phyloP scores from a whole-genome alignment of 768 basidiomycete genomes.

The Lactarius hengduanensis region DNA sequence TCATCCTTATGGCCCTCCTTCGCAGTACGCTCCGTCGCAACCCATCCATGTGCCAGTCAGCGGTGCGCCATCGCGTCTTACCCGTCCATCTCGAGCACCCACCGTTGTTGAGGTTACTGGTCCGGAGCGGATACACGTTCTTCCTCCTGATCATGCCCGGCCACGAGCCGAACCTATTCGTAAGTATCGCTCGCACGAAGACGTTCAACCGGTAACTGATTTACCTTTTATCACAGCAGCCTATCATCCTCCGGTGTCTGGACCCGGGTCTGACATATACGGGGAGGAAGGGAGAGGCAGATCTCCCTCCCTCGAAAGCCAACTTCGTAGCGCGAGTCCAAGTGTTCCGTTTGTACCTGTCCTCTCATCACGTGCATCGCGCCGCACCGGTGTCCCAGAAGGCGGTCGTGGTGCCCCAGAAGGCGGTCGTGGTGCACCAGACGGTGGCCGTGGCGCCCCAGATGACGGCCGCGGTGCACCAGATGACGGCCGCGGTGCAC shows the following conservation, averaged over 20 bases:
- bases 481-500: not conserved
- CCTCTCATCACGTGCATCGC: not conserved
- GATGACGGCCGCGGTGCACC: not conserved
- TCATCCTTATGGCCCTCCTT: slow-evolving; percentile 11
- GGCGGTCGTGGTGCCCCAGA: not conserved
- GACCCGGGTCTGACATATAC: slow-evolving; percentile 13
- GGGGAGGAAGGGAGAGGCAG: not conserved
- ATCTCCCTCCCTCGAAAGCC: slow-evolving; percentile 13
- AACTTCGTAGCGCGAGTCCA: slow-evolving; percentile 3
- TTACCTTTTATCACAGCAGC: slow-evolving; percentile 8
- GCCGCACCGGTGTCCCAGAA: not conserved
- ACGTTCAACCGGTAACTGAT: not conserved
- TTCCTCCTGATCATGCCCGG: slow-evolving; percentile 1
- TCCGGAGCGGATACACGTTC: slow-evolving; percentile 19
- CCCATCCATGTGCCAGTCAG: slow-evolving; percentile 8
- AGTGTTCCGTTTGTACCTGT: slow-evolving; percentile 10
- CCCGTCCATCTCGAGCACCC: slow-evolving; percentile 15
- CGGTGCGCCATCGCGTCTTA: slow-evolving; percentile 6
- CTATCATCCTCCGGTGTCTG: slow-evolving; percentile 20
- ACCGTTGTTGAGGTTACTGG: slow-evolving; percentile 24
- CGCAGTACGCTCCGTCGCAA: slow-evolving; percentile 13
- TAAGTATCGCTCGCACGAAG: slow-evolving; percentile 9
- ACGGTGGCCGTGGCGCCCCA: too few relatives aligned
- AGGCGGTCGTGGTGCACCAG: not conserved
- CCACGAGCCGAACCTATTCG: slow-evolving; percentile 12